phyloP scores from a whole-genome alignment of 768 basidiomycete genomes.

The Boletus eberwhitei region DNA sequence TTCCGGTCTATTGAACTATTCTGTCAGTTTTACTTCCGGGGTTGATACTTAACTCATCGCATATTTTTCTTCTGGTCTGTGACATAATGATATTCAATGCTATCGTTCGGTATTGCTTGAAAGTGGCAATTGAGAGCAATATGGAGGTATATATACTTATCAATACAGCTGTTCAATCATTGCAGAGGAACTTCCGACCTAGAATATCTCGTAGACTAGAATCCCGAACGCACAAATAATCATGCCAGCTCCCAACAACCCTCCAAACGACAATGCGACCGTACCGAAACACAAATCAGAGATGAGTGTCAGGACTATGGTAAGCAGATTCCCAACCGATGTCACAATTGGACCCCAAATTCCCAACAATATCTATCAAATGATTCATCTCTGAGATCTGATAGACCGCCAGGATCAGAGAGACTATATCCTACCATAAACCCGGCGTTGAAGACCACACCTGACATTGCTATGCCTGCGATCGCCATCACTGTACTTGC shows the following conservation, averaged over 20 bases:
- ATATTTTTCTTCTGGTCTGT: slow-evolving; percentile 36
- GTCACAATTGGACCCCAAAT: slow-evolving; percentile 86
- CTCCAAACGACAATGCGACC: slow-evolving; percentile 64
- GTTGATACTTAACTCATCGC: slow-evolving; percentile 34
- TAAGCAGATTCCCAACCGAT: slow-evolving; percentile 90
- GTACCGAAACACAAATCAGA: slow-evolving; percentile 75
- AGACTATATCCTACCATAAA: slow-evolving; percentile 59
- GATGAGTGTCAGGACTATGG: slow-evolving; percentile 83
- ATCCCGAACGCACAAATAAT: slow-evolving; percentile 84
- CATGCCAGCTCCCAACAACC: slow-evolving; percentile 69
- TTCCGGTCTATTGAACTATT: slow-evolving; percentile 13
- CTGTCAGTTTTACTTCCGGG: slow-evolving; percentile 21
- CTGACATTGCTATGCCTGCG: slow-evolving; percentile 63
- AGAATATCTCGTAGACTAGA: slow-evolving; percentile 68
- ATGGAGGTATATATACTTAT: neutral
- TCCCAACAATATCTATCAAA: slow-evolving; percentile 66
- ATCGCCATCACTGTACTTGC: slow-evolving; percentile 48
- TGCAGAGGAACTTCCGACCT: slow-evolving; percentile 6
- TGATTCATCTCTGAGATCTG: neutral
- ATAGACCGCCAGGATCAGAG: neutral
- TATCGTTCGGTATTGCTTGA: slow-evolving; percentile 16
- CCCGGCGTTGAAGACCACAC: slow-evolving; percentile 80
- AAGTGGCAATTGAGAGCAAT: neutral
- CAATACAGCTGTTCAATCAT: neutral
- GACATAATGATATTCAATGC: slow-evolving; percentile 42